Evolutionary conservation across 2,329 filamentous ascomycete genomes (phyloP).

Genomic region (Venturia carpophila): DNA sequence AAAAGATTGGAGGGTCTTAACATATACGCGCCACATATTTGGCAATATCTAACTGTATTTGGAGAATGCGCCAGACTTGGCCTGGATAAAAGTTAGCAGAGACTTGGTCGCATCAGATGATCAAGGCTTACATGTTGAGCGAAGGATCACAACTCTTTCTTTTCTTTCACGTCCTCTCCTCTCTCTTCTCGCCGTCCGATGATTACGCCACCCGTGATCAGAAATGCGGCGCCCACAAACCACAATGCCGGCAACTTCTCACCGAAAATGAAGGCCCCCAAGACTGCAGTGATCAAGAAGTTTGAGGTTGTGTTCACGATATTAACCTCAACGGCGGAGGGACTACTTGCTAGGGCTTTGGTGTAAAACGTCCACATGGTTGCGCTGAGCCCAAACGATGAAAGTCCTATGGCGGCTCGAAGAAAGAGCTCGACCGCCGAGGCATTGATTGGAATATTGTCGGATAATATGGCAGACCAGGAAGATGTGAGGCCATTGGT

Average conservation of each 20-base stretch:
- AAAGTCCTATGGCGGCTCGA: conserved; percentile 58
- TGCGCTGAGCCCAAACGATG: conserved; percentile 69
- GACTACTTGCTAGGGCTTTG: conserved; percentile 62
- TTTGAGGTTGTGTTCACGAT: conserved; percentile 78
- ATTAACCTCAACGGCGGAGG: conserved; percentile 69
- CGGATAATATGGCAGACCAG: conserved; percentile 43
- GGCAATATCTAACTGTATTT: background rate
- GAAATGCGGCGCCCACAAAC: conserved; percentile 65
- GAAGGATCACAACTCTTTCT: conserved; percentile 19
- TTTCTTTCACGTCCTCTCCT: conserved; percentile 24
- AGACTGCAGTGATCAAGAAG: conserved; percentile 68
- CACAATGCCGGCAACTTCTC: conserved; percentile 65
- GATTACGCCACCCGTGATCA: conserved; percentile 71
- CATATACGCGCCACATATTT: background rate
- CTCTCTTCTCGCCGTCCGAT: conserved; percentile 62
- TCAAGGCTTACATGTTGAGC: background rate
- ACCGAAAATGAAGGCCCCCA: conserved; percentile 62
- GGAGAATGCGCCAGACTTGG: too few relatives aligned
- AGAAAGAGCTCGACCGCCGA: conserved; percentile 43
- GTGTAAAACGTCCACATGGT: conserved; percentile 84
- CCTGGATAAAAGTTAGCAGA: background rate
- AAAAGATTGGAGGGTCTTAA: background rate
- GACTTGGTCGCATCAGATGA: background rate
- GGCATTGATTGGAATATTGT: conserved; percentile 42
- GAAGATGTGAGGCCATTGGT: conserved; percentile 52